These are phyloP conservation scores for Pseudocercospora pini-densiflorae DNA, from an alignment of 2,329 filamentous ascomycete species.

Conservation along the genomic window DNA sequence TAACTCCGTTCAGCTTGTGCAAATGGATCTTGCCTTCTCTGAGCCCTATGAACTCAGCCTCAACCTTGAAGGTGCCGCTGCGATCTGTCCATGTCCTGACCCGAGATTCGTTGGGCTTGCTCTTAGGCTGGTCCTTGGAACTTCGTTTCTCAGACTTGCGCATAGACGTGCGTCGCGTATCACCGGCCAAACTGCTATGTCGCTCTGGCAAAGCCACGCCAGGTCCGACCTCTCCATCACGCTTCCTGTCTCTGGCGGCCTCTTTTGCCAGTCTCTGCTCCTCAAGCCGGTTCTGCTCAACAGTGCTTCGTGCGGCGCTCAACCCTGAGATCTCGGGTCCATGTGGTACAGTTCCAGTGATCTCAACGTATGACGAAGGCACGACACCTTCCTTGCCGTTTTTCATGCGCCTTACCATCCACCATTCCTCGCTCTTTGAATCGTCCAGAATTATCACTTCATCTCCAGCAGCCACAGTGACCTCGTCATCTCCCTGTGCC, in stretches of 20 bases:
- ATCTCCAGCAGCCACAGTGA: conserved; percentile 86
- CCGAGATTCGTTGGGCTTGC: conserved; percentile 82
- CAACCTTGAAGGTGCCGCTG: conserved; percentile 94
- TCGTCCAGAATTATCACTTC: conserved; percentile 92
- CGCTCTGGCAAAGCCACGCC: conserved; percentile 60
- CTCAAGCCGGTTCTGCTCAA: conserved; percentile 78
- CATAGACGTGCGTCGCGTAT: conserved; percentile 29
- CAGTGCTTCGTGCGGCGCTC: conserved; percentile 66
- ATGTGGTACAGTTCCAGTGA: conserved; percentile 69
- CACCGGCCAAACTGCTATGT: conserved; percentile 73
- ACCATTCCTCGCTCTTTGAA: conserved; percentile 94
- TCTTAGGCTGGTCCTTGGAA: conserved; percentile 56
- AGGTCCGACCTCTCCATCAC: conserved; percentile 68
- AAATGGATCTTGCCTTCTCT: conserved; percentile 97
- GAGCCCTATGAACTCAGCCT: conserved; percentile 92
- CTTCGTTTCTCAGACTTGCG: conserved; percentile 52
- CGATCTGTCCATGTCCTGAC: conserved; percentile 94
- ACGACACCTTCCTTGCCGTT: conserved; percentile 96
- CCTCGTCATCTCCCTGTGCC: conserved; percentile 95
- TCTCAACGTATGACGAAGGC: conserved; percentile 92
- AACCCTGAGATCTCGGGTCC: conserved; percentile 57
- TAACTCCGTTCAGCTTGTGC: conserved; percentile 97
- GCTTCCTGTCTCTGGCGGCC: conserved; percentile 66
- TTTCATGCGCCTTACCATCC: conserved; percentile 88
- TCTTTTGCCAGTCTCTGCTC: conserved; percentile 85